These are phyloP conservation scores for Melampsora americana DNA, from an alignment of 1,284 basidiomycete species.

Conservation along the genomic window DNA sequence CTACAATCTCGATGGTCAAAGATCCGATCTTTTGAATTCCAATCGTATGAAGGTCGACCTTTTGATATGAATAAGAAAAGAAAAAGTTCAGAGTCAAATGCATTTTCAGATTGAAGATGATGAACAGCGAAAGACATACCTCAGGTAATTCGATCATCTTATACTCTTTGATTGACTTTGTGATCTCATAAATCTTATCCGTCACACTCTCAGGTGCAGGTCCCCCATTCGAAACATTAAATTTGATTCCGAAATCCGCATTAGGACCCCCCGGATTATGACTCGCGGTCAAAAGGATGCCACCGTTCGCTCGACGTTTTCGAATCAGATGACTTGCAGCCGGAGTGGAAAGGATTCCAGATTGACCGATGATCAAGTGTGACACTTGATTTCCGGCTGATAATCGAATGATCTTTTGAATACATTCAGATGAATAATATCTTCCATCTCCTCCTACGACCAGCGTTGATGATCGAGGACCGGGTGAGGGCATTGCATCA, in stretches of 20 bases:
- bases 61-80: background rate
- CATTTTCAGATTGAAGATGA: too few species aligned
- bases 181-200: conserved; percentile 85
- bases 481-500: conserved; percentile 73
- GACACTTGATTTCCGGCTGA: conserved; percentile 62
- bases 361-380: conserved; percentile 83
- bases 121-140: conserved; percentile 58
- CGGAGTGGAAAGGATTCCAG: conserved; percentile 90
- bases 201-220: conserved; percentile 94
- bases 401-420: conserved; percentile 52
- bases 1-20: conserved; percentile 82
- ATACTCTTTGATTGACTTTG: conserved; percentile 80
- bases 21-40: conserved; percentile 78
- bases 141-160: conserved; percentile 75
- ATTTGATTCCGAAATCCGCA: conserved; percentile 98
- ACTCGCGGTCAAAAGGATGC: conserved; percentile 93
- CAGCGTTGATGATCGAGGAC: conserved; percentile 67
- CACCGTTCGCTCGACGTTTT: conserved; percentile 91
- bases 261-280: conserved; percentile 98
- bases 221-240: conserved; percentile 94
- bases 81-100: background rate
- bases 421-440: conserved; percentile 68
- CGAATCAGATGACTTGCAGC: conserved; percentile 94
- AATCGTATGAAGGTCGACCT: conserved; percentile 72
- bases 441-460: conserved; percentile 97